Conservation (phyloP, 306 rosid species). For the Crotalaria pallida region DNA sequence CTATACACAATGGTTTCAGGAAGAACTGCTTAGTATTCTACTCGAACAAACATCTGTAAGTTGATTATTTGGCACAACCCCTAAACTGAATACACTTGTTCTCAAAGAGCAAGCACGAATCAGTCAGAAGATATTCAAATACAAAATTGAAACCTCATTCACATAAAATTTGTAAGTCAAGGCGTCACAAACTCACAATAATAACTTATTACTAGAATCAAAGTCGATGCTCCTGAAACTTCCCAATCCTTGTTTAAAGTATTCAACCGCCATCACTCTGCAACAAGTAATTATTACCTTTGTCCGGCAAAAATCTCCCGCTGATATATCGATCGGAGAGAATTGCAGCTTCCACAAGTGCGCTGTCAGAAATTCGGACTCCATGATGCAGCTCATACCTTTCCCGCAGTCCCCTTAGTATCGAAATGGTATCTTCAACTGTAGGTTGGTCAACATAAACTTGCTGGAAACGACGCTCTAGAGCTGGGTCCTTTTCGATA, state of each 20-base stretch:
- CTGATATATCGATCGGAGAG: constrained; percentile 75
- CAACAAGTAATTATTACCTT: constrained; percentile 40
- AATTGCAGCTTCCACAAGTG: constrained; percentile 72
- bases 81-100: neutral
- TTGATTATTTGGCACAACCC: neutral
- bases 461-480: constrained; percentile 74
- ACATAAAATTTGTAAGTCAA: neutral
- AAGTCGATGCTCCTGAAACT: neutral
- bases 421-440: constrained; percentile 60
- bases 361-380: constrained; percentile 71
- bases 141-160: neutral
- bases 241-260: neutral
- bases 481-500: constrained; percentile 72
- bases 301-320: constrained; percentile 74
- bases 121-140: neutral
- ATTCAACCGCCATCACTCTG: neutral
- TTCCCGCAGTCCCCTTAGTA: constrained; percentile 67
- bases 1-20: neutral
- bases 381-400: constrained; percentile 78
- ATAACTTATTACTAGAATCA: neutral
- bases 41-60: neutral
- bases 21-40: neutral
- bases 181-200: neutral
- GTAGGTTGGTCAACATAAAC: constrained; percentile 77
- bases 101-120: neutral